Evolutionary conservation across 2,329 filamentous ascomycete genomes (phyloP), one percentile per base, ranked within the genome.

Genomic region (Purpureocillium lavendulum): DNA sequence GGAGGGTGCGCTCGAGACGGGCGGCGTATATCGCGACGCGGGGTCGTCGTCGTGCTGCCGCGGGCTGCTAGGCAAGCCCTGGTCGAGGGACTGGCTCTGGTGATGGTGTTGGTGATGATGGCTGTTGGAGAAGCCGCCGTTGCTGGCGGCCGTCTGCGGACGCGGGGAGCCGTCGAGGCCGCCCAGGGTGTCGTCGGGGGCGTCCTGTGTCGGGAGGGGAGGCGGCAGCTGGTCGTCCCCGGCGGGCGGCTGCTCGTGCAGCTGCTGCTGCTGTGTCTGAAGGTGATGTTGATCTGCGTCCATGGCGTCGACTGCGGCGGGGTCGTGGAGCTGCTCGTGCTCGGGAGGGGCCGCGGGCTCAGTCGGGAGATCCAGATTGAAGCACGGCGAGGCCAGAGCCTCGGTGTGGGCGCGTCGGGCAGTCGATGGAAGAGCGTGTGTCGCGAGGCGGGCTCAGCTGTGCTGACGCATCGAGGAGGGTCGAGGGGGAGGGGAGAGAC

Each of bases 341-440:
- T n/a, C n/a, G 44, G 46, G 49, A 45, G 47, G 38, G 33, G 48
- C 51, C 42, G 53, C 49, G 37, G 40, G 42, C 41, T 53, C 50
- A 39, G 60, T 68, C 44, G 69, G 69, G 46, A 67, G 67, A 70
- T 78, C 73, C 72, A 76, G 68, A 45, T 57, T 69, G 63, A 49
- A 49, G 40, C 44, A 45, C 38, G 34, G 34, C 36, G 39, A 40
- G 38, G 36, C 35, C 36, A 41, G 38, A 40, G 40, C 30, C n/a
- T 15, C 15, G 15, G 16, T 17, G 32, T 10, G 2, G 4, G 14
- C 14, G 30, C 9, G 10, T 6, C 17, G 11, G 13, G 28, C 14
- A 15, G n/a, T n/a, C n/a, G n/a, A n/a, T n/a, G n/a, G n/a, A n/a
- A n/a, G n/a, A n/a, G n/a, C n/a, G n/a, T 13, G 29, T 16, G 17